A percentile compares a stretch with the other conserved stretches of the same genome.
phyloP scores from a whole-genome alignment of 768 basidiomycete species.

The Pleurotus sapidus region DNA sequence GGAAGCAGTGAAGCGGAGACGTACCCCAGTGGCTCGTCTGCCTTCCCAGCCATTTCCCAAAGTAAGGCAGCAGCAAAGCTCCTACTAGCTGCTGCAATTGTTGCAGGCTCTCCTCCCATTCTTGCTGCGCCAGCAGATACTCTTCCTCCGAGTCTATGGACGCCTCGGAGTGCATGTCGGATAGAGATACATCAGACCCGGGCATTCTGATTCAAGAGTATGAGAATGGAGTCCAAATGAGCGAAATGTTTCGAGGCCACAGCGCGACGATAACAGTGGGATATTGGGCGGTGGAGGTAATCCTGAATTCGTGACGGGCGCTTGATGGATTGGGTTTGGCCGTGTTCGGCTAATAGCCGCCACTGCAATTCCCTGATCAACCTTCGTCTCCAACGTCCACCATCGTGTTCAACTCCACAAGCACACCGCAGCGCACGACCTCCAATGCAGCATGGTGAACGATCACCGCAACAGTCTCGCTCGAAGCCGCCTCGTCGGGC shows the following conservation, averaged over 20 bases:
- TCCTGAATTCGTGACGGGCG: background rate
- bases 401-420: slow-evolving; percentile 7
- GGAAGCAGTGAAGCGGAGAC: slow-evolving; percentile 22
- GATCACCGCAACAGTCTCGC: slow-evolving; percentile 23
- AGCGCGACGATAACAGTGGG: background rate
- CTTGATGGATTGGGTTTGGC: background rate
- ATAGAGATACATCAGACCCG: slow-evolving; percentile 56
- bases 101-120: slow-evolving; percentile 89
- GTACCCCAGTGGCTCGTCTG: slow-evolving; percentile 84
- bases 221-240: slow-evolving; percentile 14
- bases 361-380: no score
- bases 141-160: slow-evolving; percentile 70
- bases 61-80: slow-evolving; percentile 77
- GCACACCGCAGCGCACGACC: slow-evolving; percentile 8
- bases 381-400: no score
- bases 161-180: slow-evolving; percentile 51
- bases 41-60: slow-evolving; percentile 88
- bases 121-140: slow-evolving; percentile 74
- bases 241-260: slow-evolving; percentile 10
- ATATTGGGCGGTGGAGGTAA: no score
- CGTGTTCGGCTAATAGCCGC: no score
- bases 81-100: slow-evolving; percentile 82
- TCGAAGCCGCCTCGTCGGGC: slow-evolving; percentile 65
- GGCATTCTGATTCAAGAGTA: slow-evolving; percentile 43
- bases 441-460: slow-evolving; percentile 54